These are phyloP conservation scores for Coniochaeta pulveracea DNA, from an alignment of 2,329 filamentous ascomycete genomes.

Conservation along the genomic window DNA sequence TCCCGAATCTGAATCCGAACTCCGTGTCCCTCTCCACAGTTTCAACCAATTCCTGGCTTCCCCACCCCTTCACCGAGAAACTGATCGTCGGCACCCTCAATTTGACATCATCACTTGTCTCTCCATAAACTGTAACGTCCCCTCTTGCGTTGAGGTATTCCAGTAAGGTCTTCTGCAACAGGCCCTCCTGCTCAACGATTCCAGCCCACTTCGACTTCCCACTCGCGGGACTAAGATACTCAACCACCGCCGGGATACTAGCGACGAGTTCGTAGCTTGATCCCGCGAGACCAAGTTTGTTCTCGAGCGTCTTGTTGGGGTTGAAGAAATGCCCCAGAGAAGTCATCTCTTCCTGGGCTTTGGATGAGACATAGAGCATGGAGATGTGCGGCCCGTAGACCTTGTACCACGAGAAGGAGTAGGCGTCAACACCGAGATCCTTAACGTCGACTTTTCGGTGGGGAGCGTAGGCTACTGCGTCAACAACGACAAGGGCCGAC, in stretches of 20 bases:
- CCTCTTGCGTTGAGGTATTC: slow-evolving; percentile 38
- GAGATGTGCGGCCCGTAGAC: slow-evolving; percentile 67
- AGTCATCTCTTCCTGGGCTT: slow-evolving; percentile 41
- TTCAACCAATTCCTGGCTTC: slow-evolving; percentile 39
- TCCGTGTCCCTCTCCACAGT: slow-evolving; percentile 40
- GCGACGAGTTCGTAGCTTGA: slow-evolving; percentile 61
- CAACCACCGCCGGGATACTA: slow-evolving; percentile 46
- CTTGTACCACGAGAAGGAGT: slow-evolving; percentile 76
- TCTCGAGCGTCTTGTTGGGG: slow-evolving; percentile 40
- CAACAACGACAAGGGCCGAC: slow-evolving; percentile 55
- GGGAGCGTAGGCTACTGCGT: slow-evolving; percentile 67
- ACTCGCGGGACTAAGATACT: slow-evolving; percentile 41
- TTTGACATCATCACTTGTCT: slow-evolving; percentile 31
- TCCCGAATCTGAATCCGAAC: slow-evolving; percentile 50
- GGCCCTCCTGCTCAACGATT: slow-evolving; percentile 45
- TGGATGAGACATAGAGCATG: slow-evolving; percentile 52
- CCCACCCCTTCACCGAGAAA: slow-evolving; percentile 43
- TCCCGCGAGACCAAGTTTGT: slow-evolving; percentile 58
- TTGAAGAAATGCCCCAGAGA: slow-evolving; percentile 61
- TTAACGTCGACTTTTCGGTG: slow-evolving; percentile 60
- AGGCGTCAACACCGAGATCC: slow-evolving; percentile 61
- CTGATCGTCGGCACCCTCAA: slow-evolving; percentile 53
- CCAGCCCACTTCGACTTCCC: slow-evolving; percentile 25
- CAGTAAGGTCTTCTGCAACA: slow-evolving; percentile 42
- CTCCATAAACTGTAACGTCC: slow-evolving; percentile 44